Conservation (phyloP, 2,329 filamentous ascomycete species). For the Dactylellina parvicollis region DNA sequence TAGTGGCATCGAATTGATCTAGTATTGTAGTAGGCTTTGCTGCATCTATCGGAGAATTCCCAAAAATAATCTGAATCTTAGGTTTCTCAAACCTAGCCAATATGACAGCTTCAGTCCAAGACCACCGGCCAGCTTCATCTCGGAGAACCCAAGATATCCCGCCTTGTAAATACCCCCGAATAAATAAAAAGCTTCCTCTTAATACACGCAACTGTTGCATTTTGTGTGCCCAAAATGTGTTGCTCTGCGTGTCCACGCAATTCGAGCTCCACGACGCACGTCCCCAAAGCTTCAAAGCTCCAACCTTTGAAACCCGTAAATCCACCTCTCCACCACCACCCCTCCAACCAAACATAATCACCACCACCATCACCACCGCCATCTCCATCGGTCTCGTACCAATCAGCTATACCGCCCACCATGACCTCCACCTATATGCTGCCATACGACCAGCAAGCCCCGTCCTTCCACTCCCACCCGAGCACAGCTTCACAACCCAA, state of each 20-base stretch:
- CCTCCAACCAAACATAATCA: too few species aligned
- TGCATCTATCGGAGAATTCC: too few species aligned
- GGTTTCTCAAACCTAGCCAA: too few species aligned
- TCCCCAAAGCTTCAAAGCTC: slow-evolving; percentile 33
- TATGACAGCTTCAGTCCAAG: too few species aligned
- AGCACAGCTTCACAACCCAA: slow-evolving; percentile 48
- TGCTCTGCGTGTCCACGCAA: slow-evolving; percentile 40
- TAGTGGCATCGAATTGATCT: too few species aligned
- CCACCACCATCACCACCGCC: background rate
- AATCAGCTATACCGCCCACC: slow-evolving; percentile 7
- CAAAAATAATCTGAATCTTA: too few species aligned
- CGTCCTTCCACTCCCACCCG: slow-evolving; percentile 38
- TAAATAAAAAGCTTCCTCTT: too few species aligned
- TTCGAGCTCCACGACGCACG: slow-evolving; percentile 43
- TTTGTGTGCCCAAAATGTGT: slow-evolving; percentile 17
- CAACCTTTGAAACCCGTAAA: background rate
- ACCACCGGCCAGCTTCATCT: too few species aligned
- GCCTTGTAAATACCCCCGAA: too few species aligned
- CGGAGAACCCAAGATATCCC: too few species aligned
- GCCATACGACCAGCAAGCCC: slow-evolving; percentile 29
- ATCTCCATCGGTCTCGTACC: background rate
- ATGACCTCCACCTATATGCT: slow-evolving; percentile 52
- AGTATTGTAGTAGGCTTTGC: too few species aligned
- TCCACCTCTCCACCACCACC: background rate
- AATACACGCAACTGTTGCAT: too few species aligned